A percentile compares a stretch with the other conserved stretches of the same genome.
Conservation (phyloP, 768 basidiomycete species). For the Paxillus rubicundulus region DNA sequence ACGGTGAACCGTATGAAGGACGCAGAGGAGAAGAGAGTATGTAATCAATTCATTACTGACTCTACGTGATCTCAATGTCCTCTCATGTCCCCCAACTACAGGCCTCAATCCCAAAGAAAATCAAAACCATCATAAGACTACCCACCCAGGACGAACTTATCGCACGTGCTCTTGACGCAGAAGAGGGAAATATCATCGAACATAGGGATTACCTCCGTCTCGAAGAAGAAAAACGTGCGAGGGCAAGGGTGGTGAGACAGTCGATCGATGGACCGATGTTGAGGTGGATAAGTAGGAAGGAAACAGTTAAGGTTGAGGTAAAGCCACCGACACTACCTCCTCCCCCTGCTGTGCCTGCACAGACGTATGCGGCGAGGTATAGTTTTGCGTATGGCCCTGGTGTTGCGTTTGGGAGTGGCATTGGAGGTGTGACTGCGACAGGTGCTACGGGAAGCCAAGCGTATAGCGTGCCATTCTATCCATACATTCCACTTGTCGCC, state of each 20-base stretch:
- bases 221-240: conserved; percentile 81
- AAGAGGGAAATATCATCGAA: conserved; percentile 79
- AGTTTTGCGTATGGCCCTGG: conserved; percentile 20
- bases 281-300: conserved; percentile 67
- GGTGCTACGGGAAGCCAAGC: conserved; percentile 15
- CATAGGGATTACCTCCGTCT: conserved; percentile 75
- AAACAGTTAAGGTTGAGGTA: conserved; percentile 48
- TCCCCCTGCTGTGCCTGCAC: conserved; percentile 13
- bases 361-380: conserved; percentile 16
- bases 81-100: conserved; percentile 17
- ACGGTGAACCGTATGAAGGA: conserved; percentile 64
- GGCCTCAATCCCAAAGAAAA: conserved; percentile 62
- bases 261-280: conserved; percentile 63
- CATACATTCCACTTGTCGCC: conserved; percentile 17
- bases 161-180: conserved; percentile 77
- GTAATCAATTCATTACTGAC: conserved; percentile 6
- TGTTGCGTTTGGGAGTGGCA: background rate
- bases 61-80: background rate
- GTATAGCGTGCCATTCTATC: conserved; percentile 28
- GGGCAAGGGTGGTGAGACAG: conserved; percentile 57
- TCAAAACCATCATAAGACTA: conserved; percentile 47
- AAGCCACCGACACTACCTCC: conserved; percentile 28
- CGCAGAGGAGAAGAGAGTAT: conserved; percentile 60
- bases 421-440: background rate
- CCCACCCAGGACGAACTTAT: conserved; percentile 85